Base-by-base conservation (phyloP, 495 filamentous ascomycete species). In the Choiromyces venosus region DNA sequence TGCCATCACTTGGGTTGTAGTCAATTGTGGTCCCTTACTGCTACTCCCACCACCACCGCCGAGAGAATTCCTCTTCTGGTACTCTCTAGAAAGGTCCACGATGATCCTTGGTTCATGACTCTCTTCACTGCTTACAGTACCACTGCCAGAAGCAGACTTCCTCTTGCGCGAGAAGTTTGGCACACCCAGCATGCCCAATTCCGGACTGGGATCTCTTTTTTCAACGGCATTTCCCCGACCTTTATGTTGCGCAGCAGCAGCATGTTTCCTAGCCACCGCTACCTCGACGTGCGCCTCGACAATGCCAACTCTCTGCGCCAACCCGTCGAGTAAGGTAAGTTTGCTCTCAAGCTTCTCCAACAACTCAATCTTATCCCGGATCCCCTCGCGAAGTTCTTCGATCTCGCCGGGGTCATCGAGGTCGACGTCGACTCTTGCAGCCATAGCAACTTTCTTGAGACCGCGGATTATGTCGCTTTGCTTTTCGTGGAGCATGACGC, bases 401-500 rank as follows among this genome's bases (percentile, higher is more conserved):
- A 42, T 61, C 21, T 70, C 74, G 7, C 40, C 69, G 2, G 68
- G 38, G 37, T 68, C 75, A 25, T 78, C 76, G 18, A 78, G 56
- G 44, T 77, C 74, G 29, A 78, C 36, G 9, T 71, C 65, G 18
- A 78, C 67, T 5, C 71, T 71, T 37, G 67, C 66, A 21, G 25
- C 64, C 7, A 12, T 29, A 1, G 66, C 70, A n/a, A 78, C 52
- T 37, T 71, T 78, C 67, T 71, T 73, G 21, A 78, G 29, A 19
- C 73, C 76, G 21, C 76, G 75, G 38, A 78, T 68, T 7, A 78
- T 78, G 46, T 74, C 76, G 2, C 52, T 65, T 61, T 78, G 76
- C 33, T 78, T 75, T 7, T 78, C 76, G 6, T 75, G 74, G 25
- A 78, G 75, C 71, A 78, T 70, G 19, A 78, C 76, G 37, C 76